These are phyloP conservation scores for Myrica gale DNA, from an alignment of 306 rosid species.

Conservation along the genomic window DNA sequence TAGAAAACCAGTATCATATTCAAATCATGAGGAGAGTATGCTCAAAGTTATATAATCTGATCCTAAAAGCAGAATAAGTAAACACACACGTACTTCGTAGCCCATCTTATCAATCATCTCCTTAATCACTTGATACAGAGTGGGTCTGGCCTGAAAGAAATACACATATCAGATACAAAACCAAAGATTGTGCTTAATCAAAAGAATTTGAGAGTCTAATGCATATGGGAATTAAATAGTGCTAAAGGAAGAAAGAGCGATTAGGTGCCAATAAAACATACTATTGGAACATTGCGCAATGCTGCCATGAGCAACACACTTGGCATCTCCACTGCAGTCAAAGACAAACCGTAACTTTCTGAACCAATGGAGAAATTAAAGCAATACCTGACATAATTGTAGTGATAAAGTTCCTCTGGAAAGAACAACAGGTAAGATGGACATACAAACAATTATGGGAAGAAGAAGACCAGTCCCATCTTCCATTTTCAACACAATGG, in stretches of 20 bases:
- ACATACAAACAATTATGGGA: conserved; percentile 98
- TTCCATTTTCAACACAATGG: conserved; percentile 95
- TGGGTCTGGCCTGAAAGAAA: conserved; percentile 83
- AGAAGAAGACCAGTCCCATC: conserved; percentile 97
- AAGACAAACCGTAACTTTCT: conserved; percentile 34
- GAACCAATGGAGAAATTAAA: conserved; percentile 11
- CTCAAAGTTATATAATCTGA: conserved; percentile 17
- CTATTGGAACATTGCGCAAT: conserved; percentile 86
- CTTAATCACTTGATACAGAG: conserved; percentile 86
- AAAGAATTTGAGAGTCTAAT: conserved; percentile 6
- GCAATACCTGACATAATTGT: conserved; percentile 12
- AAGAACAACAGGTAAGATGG: conserved; percentile 8
- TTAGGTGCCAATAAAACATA: conserved; percentile 33
- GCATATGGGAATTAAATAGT: not conserved
- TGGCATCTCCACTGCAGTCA: conserved; percentile 92
- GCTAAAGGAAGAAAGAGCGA: not conserved
- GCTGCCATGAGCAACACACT: conserved; percentile 92
- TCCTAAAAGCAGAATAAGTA: conserved; percentile 12
- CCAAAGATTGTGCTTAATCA: conserved; percentile 1
- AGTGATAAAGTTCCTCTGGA: conserved; percentile 6
- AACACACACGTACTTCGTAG: conserved; percentile 62
- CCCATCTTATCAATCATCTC: conserved; percentile 97
- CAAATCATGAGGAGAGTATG: conserved; percentile 12
- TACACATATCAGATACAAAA: conserved; percentile 25
- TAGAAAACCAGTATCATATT: conserved; percentile 24